Conservation (phyloP, 2,329 filamentous ascomycete species). For the Ramularia collo-cygni region DNA sequence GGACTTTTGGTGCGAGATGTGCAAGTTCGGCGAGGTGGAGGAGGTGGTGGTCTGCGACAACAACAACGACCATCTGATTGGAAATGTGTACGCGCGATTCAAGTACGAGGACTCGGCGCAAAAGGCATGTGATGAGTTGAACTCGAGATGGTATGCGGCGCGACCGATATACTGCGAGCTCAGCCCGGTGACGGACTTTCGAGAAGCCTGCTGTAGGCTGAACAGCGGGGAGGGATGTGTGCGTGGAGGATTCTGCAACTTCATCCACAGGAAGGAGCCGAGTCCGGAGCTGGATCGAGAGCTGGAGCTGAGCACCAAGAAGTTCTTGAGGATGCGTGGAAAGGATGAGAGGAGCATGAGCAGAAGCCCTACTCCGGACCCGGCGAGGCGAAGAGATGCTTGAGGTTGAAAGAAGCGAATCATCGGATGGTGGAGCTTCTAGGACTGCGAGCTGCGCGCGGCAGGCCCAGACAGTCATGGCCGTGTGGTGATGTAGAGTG, state of each 20-base stretch:
- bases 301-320: conserved; percentile 82
- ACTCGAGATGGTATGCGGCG: conserved; percentile 93
- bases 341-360: conserved; percentile 75
- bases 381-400: conserved; percentile 56
- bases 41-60: conserved; percentile 99
- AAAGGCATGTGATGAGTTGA: conserved; percentile 86
- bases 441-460: background rate
- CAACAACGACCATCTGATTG: conserved; percentile 98
- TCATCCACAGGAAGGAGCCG: conserved; percentile 97
- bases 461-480: background rate
- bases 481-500: no score
- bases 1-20: conserved; percentile 99
- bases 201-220: conserved; percentile 91
- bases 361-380: conserved; percentile 81
- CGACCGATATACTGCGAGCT: conserved; percentile 97
- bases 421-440: conserved; percentile 3
- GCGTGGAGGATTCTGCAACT: conserved; percentile 96
- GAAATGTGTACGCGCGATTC: conserved; percentile 98
- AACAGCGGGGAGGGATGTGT: conserved; percentile 95
- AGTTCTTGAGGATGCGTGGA: conserved; percentile 84
- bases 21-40: conserved; percentile 95
- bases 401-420: no score
- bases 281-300: conserved; percentile 82
- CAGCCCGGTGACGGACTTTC: conserved; percentile 92
- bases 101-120: conserved; percentile 98